Base-by-base conservation (phyloP, 805 yeast species). In the Myxozyma sirexii region DNA sequence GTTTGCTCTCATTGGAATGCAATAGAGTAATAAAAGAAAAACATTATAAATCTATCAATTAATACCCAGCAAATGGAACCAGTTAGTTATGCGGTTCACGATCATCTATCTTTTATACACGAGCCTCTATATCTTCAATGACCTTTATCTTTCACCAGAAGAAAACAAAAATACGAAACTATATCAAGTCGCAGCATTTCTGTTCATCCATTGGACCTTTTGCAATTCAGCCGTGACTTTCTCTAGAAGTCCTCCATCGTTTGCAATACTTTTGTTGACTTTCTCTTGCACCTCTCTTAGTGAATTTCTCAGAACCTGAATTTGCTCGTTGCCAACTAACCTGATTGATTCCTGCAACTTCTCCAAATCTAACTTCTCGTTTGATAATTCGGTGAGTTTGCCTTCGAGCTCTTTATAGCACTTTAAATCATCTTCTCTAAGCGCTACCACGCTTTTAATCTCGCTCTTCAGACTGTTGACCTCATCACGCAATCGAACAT, bases 171-270 rank as follows among this genome's bases (percentile, higher is more conserved):
- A 29, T 29, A 10, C 10, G 6, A 29, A 29, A 29, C 33, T 6
- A 29, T 29, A 6, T 29, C 10, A 29, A 8, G 15, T 24, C 12
- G 46, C 23, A 12, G 64, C 43, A 43, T 59, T 62, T 23, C 43
- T 19, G 12, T n/a, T 27, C 47, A 60, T 54, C 64, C 65, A 62
- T 29, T 31, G 29, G 12, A 60, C 12, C 23, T 49, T 46, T 17
- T 56, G 41, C 4, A 60, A 33, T 24, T 55, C 65, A 1, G 27
- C 26, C 26, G 41, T 59, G 23, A 52, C 58, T 5, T 29, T n/a
- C n/a, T 26, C 39, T 21, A 54, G 17, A 3, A 61, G 26, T 31
- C 42, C 50, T 12, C 45, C 58, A 21, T 60, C 65, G 15, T 19
- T 33, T 19, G 19, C 10, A 23, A 26, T 21, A 43, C 31, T 49